Percentiles rank a stretch among this genome's conserved stretches.
These are phyloP conservation scores for Thymus quinquecostatus DNA, from an alignment of 257 asterid genomes.

Conservation along the genomic window DNA sequence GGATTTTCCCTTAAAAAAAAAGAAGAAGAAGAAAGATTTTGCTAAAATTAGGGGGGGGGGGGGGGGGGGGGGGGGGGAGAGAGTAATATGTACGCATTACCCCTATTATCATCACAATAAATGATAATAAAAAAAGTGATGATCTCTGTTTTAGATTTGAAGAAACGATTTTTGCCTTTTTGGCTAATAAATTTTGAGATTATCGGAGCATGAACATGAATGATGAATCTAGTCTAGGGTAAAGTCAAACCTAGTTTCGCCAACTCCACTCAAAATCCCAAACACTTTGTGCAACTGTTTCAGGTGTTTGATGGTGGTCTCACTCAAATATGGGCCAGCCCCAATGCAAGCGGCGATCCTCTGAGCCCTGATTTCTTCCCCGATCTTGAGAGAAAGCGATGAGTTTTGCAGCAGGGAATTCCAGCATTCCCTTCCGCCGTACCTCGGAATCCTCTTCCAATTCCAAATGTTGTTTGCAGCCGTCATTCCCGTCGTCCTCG, in stretches of 20 bases:
- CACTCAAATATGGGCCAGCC: neutral
- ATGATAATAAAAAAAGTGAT: too few species aligned
- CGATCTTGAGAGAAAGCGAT: constrained; percentile 29
- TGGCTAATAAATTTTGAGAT: too few species aligned
- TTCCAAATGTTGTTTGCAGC: constrained; percentile 39
- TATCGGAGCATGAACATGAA: too few species aligned
- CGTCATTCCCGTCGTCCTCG: constrained; percentile 38
- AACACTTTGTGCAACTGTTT: neutral
- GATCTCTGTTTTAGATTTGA: too few species aligned
- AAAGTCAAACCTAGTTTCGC: constrained; percentile 2
- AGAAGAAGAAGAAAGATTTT: too few species aligned
- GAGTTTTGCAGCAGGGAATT: constrained; percentile 42
- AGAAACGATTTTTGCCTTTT: too few species aligned
- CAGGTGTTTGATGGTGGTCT: constrained; percentile 22
- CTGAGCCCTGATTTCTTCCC: constrained; percentile 15
- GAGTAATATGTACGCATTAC: too few species aligned
- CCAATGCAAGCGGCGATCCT: constrained; percentile 3
- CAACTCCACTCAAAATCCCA: neutral
- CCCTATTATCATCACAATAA: too few species aligned
- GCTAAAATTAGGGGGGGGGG: too few species aligned
- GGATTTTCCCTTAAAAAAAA: too few species aligned
- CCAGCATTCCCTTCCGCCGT: constrained; percentile 39
- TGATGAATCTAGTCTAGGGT: neutral
- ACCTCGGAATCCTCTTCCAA: constrained; percentile 41
- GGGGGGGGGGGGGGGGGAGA: too few species aligned